Evolutionary conservation across 257 asterid genomes (phyloP).

Genomic region (Verbena officinalis): DNA sequence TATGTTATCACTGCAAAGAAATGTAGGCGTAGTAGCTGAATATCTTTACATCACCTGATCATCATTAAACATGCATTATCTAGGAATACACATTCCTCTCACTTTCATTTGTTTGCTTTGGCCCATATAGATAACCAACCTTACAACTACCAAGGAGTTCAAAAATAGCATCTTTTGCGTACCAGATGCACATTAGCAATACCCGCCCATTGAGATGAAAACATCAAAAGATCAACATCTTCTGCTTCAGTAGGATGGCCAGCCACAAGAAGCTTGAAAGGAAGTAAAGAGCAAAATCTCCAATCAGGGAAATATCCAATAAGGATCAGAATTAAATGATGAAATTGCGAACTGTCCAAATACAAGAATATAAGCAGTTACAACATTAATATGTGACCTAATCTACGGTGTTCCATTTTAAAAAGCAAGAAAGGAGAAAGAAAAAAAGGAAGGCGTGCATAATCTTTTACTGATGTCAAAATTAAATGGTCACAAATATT

Average conservation of each 20-base stretch:
- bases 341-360: background rate
- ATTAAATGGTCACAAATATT: conserved; percentile 4
- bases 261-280: conserved; percentile 57
- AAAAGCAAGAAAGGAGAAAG: too few species aligned
- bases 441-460: background rate
- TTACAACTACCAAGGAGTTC: conserved; percentile 1
- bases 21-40: background rate
- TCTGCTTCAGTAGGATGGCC: conserved; percentile 63
- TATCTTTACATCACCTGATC: background rate
- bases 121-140: background rate
- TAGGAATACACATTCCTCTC: background rate
- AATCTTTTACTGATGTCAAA: conserved; percentile 2
- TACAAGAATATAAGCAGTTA: conserved; percentile 13
- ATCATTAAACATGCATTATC: background rate
- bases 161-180: conserved; percentile 4
- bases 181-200: conserved; percentile 73
- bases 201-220: conserved; percentile 86
- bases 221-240: conserved; percentile 75
- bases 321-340: background rate
- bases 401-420: conserved; percentile 1
- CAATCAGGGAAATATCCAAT: conserved; percentile 19
- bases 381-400: conserved; percentile 10
- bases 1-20: background rate
- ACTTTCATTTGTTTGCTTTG: background rate
- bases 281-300: conserved; percentile 24